Conservation (phyloP, 2,329 filamentous ascomycete genomes). For the Ceratocystis harringtonii region DNA sequence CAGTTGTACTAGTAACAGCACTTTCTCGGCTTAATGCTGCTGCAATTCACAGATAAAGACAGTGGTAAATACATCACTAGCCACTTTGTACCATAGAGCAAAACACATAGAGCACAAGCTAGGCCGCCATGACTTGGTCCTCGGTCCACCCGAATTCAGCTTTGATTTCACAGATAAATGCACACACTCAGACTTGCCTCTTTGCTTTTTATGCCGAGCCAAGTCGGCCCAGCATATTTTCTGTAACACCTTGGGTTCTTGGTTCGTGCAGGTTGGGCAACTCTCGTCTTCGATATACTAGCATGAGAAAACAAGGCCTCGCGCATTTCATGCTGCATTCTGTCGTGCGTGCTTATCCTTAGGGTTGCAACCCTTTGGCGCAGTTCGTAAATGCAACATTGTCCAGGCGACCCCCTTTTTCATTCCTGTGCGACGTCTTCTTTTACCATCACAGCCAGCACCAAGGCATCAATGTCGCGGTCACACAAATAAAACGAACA, state of each 20-base stretch:
- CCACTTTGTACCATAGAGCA: neutral
- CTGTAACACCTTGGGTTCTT: neutral
- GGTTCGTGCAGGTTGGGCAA: neutral
- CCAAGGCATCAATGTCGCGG: neutral
- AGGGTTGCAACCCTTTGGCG: neutral
- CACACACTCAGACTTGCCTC: neutral
- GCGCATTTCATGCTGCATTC: neutral
- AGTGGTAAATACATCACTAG: neutral
- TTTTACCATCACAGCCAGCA: neutral
- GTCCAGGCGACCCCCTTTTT: too few species aligned
- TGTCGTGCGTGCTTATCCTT: neutral
- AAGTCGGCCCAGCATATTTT: neutral
- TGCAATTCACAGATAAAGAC: neutral
- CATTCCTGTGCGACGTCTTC: neutral
- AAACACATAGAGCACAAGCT: neutral
- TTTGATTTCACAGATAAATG: neutral
- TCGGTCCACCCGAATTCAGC: constrained; percentile 1
- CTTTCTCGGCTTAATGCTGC: neutral
- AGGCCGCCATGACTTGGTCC: neutral
- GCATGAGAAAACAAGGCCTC: neutral
- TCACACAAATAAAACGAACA: neutral
- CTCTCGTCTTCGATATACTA: neutral
- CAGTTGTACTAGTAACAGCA: neutral
- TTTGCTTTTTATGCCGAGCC: neutral
- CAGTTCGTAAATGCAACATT: neutral